Percentiles rank a stretch among this genome's conserved stretches.
Evolutionary conservation across 2,329 filamentous ascomycete species (phyloP).

Genomic region (Xylaria sp.): DNA sequence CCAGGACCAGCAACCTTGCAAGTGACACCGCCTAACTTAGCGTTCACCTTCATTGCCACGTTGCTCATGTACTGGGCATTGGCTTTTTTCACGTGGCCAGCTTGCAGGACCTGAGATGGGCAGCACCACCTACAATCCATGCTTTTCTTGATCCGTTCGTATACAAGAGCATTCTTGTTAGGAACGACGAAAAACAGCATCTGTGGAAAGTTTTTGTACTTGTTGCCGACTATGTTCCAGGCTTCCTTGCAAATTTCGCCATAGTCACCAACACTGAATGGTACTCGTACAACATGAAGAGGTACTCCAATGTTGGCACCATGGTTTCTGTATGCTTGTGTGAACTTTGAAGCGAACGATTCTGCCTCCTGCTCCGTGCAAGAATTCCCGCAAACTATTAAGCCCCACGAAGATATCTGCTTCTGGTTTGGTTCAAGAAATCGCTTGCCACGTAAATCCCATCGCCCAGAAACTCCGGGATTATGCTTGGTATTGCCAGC

Average conservation of each 20-base stretch:
- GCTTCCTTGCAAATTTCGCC: conserved; percentile 65
- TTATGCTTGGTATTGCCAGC: conserved; percentile 61
- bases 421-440: conserved; percentile 74
- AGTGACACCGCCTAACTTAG: conserved; percentile 89
- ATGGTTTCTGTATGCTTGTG: conserved; percentile 58
- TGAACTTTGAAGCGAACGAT: conserved; percentile 64
- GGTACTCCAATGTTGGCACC: conserved; percentile 57
- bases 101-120: conserved; percentile 83
- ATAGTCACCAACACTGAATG: conserved; percentile 54
- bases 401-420: conserved; percentile 77
- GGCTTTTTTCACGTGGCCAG: conserved; percentile 72
- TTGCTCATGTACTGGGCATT: conserved; percentile 91
- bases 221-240: conserved; percentile 65
- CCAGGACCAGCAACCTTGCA: conserved; percentile 55
- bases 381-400: conserved; percentile 72
- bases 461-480: conserved; percentile 77
- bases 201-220: conserved; percentile 69
- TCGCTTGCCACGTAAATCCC: conserved; percentile 86
- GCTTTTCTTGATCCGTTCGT: conserved; percentile 88
- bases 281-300: conserved; percentile 51
- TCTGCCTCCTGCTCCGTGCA: conserved; percentile 64
- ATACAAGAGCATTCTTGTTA: conserved; percentile 75
- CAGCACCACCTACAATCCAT: conserved; percentile 87
- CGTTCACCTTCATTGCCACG: conserved; percentile 95
- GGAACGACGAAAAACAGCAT: conserved; percentile 83